Evolutionary conservation across 2,329 filamentous ascomycete species (phyloP).

Genomic region (Alternaria hordeiaustralica): DNA sequence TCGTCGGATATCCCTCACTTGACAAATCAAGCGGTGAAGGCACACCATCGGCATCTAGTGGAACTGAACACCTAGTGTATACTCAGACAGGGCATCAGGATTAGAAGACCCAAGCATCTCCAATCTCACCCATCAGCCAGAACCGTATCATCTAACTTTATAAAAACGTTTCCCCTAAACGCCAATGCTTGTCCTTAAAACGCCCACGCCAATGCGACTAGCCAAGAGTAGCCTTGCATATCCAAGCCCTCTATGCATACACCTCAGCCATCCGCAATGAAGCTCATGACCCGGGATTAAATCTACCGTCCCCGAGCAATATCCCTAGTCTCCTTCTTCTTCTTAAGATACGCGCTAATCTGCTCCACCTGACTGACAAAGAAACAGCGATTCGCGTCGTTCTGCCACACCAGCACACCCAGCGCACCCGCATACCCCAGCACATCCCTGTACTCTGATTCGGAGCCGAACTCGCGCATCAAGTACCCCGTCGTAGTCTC

Average conservation of each 20-base stretch:
- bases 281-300: neutral
- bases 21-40: too few relatives aligned
- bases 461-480: slow-evolving; percentile 83
- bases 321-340: slow-evolving; percentile 32
- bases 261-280: neutral
- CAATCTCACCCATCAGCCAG: neutral
- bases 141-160: neutral
- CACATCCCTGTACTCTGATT: slow-evolving; percentile 73
- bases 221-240: neutral
- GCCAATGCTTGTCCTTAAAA: neutral
- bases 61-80: neutral
- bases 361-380: slow-evolving; percentile 93
- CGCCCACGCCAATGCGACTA: neutral
- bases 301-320: slow-evolving; percentile 1
- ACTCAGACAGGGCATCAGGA: neutral
- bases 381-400: slow-evolving; percentile 79
- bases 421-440: slow-evolving; percentile 83
- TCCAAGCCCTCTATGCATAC: neutral
- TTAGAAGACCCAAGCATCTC: neutral
- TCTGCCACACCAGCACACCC: slow-evolving; percentile 88
- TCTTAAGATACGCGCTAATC: slow-evolving; percentile 79
- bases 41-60: neutral
- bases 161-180: neutral
- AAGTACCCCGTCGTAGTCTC: slow-evolving; percentile 82
- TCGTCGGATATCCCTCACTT: too few relatives aligned